Percentiles rank a stretch among this genome's conserved stretches.
phyloP scores from a whole-genome alignment of 179 eudicot genomes.

The Vitellaria paradoxa region DNA sequence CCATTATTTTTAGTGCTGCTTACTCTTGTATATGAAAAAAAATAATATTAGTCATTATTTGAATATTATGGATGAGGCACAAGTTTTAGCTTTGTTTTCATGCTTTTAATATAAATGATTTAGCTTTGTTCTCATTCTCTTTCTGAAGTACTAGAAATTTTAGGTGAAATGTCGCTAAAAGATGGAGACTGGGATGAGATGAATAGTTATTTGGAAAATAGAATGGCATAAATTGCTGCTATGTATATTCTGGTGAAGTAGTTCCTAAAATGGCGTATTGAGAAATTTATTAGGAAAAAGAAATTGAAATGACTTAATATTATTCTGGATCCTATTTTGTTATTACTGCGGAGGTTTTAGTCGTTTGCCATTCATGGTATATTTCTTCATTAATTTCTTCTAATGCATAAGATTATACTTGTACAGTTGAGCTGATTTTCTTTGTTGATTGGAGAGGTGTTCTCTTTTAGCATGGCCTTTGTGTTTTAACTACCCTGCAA shows the following conservation, averaged over 20 bases:
- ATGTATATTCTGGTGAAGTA: background rate
- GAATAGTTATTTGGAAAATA: background rate
- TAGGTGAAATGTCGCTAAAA: slow-evolving; percentile 1
- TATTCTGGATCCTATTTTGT: background rate
- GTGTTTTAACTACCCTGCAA: background rate
- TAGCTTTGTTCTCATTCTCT: too few species aligned
- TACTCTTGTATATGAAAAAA: background rate
- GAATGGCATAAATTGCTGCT: background rate
- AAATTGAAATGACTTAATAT: background rate
- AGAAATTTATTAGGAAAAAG: slow-evolving; percentile 1
- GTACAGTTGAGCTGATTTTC: slow-evolving; percentile 9
- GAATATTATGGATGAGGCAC: background rate
- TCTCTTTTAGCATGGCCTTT: background rate
- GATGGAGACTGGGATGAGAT: background rate
- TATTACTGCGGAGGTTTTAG: background rate
- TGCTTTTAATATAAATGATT: background rate
- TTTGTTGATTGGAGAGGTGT: background rate
- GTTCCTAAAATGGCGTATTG: background rate
- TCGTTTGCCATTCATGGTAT: background rate
- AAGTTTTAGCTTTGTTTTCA: background rate
- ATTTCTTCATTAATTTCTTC: background rate
- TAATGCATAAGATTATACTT: background rate
- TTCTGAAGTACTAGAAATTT: background rate
- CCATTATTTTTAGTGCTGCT: background rate
- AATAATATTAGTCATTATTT: background rate